Conservation (phyloP, 768 basidiomycete species). For the Lactifluus rugatus region DNA sequence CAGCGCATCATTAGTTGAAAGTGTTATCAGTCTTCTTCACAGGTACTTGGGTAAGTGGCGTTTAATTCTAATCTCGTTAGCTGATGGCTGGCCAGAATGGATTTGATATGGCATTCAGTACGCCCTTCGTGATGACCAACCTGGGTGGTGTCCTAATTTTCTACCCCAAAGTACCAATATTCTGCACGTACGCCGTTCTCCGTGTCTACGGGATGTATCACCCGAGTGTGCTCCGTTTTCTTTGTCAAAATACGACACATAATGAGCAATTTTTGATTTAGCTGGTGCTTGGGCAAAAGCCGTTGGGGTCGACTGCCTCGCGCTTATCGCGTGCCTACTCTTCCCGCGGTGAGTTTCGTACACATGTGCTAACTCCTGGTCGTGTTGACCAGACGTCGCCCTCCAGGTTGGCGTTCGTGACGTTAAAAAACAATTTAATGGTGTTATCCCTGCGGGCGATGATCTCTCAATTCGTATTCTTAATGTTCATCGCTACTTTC, state of each 20-base stretch:
- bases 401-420: slow-evolving; percentile 81
- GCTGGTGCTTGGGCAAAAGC: slow-evolving; percentile 56
- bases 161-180: slow-evolving; percentile 54
- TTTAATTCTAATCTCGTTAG: background rate
- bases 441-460: slow-evolving; percentile 81
- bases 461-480: slow-evolving; percentile 79
- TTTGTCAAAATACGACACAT: background rate
- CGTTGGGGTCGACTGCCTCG: slow-evolving; percentile 73
- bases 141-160: background rate
- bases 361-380: background rate
- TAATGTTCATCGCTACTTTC: slow-evolving; percentile 80
- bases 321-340: slow-evolving; percentile 81
- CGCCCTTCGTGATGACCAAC: slow-evolving; percentile 17
- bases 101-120: slow-evolving; percentile 87
- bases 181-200: slow-evolving; percentile 62
- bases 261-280: slow-evolving; percentile 2
- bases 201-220: slow-evolving; percentile 71
- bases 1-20: background rate
- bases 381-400: background rate
- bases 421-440: slow-evolving; percentile 71
- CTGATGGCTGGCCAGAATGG: slow-evolving; percentile 51
- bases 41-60: slow-evolving; percentile 61
- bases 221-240: slow-evolving; percentile 36
- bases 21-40: slow-evolving; percentile 58
- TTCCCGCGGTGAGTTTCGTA: slow-evolving; percentile 60